Evolutionary conservation across 2,329 filamentous ascomycete genomes (phyloP).

Genomic region (Canariomyces notabilis): DNA sequence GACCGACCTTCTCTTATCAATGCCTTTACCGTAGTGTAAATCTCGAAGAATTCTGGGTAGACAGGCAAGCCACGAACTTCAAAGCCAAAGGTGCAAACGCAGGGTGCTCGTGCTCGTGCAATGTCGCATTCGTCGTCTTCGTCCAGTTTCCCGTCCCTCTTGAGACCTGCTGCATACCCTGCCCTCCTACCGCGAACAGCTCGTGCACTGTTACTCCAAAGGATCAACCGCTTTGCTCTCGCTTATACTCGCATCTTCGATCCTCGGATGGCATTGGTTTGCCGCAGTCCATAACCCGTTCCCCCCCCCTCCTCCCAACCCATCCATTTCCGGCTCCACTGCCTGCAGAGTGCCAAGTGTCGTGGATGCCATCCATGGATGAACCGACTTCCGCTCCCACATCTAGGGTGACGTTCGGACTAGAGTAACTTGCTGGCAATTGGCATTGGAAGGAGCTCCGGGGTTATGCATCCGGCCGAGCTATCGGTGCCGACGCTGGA

Average conservation of each 20-base stretch:
- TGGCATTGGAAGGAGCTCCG: not conserved
- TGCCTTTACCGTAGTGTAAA: too few relatives aligned
- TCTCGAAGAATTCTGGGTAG: not conserved
- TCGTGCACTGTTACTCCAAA: not conserved
- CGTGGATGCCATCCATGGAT: not conserved
- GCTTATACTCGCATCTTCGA: not conserved
- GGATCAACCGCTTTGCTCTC: not conserved
- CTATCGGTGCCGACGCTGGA: slow-evolving; percentile 5
- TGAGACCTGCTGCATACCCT: not conserved
- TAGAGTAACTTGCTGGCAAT: not conserved
- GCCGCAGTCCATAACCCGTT: not conserved
- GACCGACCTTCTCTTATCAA: too few relatives aligned
- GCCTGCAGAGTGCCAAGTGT: not conserved
- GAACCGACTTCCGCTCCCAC: slow-evolving; percentile 7
- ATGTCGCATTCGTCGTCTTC: not conserved
- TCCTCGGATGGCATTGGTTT: not conserved
- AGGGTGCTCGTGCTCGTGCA: not conserved
- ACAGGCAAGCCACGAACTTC: not conserved
- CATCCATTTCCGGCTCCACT: not conserved
- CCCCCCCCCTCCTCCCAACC: too few relatives aligned
- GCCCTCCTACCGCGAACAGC: not conserved
- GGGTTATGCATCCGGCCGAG: not conserved
- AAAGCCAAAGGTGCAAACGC: not conserved
- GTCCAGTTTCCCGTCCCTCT: not conserved
- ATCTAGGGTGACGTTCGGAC: slow-evolving; percentile 5